Percentiles rank a stretch among this genome's conserved stretches.
Conservation (phyloP, 179 eudicot genomes). For the Silene coronaria region DNA sequence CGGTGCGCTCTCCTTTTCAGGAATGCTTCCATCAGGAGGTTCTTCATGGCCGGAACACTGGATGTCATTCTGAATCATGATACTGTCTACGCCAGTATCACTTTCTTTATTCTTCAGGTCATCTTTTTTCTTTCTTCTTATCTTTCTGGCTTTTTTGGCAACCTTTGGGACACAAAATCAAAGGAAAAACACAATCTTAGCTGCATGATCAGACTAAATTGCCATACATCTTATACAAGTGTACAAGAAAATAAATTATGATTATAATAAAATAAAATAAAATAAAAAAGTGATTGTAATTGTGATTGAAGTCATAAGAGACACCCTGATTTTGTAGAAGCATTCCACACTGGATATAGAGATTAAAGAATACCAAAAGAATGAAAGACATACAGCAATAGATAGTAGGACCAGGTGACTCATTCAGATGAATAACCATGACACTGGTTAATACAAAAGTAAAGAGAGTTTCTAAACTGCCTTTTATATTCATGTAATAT, state of each 20-base stretch:
- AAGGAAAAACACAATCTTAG: constrained; percentile 5
- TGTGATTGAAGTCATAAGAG: neutral
- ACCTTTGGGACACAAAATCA: constrained; percentile 43
- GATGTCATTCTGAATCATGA: constrained; percentile 28
- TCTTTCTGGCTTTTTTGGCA: constrained; percentile 65
- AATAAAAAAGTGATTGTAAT: neutral
- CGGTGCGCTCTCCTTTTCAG: constrained; percentile 20
- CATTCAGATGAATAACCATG: constrained; percentile 8
- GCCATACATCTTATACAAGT: neutral
- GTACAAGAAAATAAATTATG: neutral
- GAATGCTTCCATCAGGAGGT: constrained; percentile 10
- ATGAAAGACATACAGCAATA: neutral
- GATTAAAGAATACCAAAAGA: neutral
- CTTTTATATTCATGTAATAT: neutral
- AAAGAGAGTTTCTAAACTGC: neutral
- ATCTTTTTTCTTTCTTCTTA: constrained; percentile 41
- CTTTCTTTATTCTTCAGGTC: constrained; percentile 32
- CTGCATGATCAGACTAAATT: neutral
- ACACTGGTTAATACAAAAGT: neutral
- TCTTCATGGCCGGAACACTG: constrained; percentile 28
- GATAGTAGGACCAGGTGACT: constrained; percentile 1
- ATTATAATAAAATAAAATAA: too few species aligned
- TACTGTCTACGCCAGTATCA: constrained; percentile 37
- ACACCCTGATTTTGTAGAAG: constrained; percentile 1
- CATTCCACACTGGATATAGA: neutral